Conservation (phyloP, 2,329 filamentous ascomycete genomes). For the Cladosporium sp. region DNA sequence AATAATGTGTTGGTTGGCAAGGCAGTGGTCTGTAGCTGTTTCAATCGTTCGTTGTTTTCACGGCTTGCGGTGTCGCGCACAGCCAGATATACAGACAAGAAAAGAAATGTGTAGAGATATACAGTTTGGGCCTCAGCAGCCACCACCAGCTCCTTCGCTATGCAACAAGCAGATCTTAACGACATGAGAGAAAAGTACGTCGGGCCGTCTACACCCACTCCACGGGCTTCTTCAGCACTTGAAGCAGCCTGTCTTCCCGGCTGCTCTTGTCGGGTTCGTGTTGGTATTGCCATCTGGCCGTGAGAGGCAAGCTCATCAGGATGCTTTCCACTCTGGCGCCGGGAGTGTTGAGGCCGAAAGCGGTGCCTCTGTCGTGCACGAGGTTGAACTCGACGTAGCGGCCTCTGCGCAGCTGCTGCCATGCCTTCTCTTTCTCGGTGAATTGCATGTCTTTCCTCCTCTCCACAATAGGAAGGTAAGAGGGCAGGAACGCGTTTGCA, state of each 20-base stretch:
- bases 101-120: constrained; percentile 6
- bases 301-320: constrained; percentile 91
- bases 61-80: not conserved
- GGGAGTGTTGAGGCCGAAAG: constrained; percentile 89
- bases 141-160: constrained; percentile 4
- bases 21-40: no score
- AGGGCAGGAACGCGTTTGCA: constrained; percentile 80
- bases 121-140: not conserved
- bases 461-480: constrained; percentile 84
- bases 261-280: constrained; percentile 72
- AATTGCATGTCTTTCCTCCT: constrained; percentile 89
- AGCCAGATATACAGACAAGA: constrained; percentile 1
- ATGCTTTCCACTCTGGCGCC: constrained; percentile 93
- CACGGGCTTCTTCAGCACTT: constrained; percentile 60
- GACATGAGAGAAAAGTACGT: not conserved
- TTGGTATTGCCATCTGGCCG: constrained; percentile 95
- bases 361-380: constrained; percentile 91
- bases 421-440: constrained; percentile 80
- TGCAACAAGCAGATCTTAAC: constrained; percentile 2
- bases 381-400: constrained; percentile 98
- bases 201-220: constrained; percentile 52
- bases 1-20: no score
- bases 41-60: not conserved
- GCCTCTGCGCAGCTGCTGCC: constrained; percentile 93
- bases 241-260: constrained; percentile 74